These are phyloP conservation scores for Camellia sinensis DNA, from an alignment of 148 eudicot species.

Conservation along the genomic window DNA sequence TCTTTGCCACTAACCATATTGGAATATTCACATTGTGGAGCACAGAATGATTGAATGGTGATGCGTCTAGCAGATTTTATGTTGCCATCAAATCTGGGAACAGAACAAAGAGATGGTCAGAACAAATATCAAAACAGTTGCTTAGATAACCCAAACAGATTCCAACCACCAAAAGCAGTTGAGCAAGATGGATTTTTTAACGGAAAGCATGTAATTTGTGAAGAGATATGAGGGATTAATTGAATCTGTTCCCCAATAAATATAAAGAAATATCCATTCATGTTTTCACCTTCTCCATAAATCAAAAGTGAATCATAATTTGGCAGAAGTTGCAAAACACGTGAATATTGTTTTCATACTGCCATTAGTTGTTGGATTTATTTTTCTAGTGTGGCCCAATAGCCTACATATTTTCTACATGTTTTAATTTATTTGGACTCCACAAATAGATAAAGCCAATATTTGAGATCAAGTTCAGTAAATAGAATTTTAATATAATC, in stretches of 20 bases:
- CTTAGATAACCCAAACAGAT: slow-evolving; percentile 4
- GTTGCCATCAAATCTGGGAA: slow-evolving; percentile 43
- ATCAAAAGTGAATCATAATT: not conserved
- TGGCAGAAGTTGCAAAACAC: not conserved
- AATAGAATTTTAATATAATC: no score
- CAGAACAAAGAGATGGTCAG: slow-evolving; percentile 5
- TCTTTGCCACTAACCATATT: slow-evolving; percentile 46
- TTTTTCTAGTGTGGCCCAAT: no score
- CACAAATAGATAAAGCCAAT: no score
- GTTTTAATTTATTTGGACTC: no score
- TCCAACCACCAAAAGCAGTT: not conserved
- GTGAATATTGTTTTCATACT: not conserved
- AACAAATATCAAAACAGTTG: not conserved
- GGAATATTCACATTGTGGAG: slow-evolving; percentile 85
- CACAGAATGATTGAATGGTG: slow-evolving; percentile 86
- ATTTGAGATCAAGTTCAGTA: no score
- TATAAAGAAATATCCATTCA: not conserved
- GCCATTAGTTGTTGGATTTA: no score
- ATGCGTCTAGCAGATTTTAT: slow-evolving; percentile 60
- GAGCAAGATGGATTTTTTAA: not conserved
- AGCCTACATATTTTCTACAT: no score
- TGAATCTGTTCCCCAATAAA: not conserved
- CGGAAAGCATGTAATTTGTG: not conserved
- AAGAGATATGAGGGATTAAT: not conserved
- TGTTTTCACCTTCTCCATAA: not conserved